Evolutionary conservation across 441 rosid genomes (phyloP), one percentile per base, ranked within the genome.

Genomic region (Dalechampia spathulata): DNA sequence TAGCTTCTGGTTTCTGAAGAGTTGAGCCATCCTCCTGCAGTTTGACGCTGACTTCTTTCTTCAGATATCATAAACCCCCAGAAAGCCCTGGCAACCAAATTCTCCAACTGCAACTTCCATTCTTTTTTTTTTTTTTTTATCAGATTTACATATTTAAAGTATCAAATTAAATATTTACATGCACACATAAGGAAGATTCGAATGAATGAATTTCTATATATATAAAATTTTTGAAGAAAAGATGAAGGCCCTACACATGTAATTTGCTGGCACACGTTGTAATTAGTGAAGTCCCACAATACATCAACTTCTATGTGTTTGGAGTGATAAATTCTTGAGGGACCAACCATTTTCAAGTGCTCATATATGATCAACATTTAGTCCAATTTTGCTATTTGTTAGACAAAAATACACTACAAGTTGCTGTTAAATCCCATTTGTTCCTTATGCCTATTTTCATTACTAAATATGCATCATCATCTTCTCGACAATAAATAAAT

Each of bases 381-480:
- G n/a, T n/a, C n/a, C n/a, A n/a, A n/a, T n/a, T n/a, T 22, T 34
- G 60, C 40, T 12, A 51, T 40, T 2, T 16, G 25, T 25, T 44
- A 17, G 27, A 66, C 41, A 63, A 55, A 49, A 48, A 40, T 17
- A 26, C 45, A 42, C 36, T 9, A 28, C 21, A 28, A 32, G 37
- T n/a, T 38, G 42, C 56, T 57, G 4, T 25, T 16, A 32, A 37
- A 43, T 63, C 46, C 25, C 53, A 62, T 48, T 16, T 42, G 44
- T 19, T 45, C 46, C 23, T 32, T 52, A n/a, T n/a, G n/a, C n/a
- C n/a, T n/a, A n/a, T n/a, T n/a, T n/a, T n/a, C n/a, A n/a, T n/a
- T n/a, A n/a, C n/a, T n/a, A n/a, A n/a, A n/a, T n/a, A n/a, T n/a
- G n/a, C n/a, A n/a, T n/a, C n/a, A n/a, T n/a, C n/a, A n/a, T n/a